Conservation (phyloP, 176 grass and related monocot species). For the Carex kokanica region DNA sequence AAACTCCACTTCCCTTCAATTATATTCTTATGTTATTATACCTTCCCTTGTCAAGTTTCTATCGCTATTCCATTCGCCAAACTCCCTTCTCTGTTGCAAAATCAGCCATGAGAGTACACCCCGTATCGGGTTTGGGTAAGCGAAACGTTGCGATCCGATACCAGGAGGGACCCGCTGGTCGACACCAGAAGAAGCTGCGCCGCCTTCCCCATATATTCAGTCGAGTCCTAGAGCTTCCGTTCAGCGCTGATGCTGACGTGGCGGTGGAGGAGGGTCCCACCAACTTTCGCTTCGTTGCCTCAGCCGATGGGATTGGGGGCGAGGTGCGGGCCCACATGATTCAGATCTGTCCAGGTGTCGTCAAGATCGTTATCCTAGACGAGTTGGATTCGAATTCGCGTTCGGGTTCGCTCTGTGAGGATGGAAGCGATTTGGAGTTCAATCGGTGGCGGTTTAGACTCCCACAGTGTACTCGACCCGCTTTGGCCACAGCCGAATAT, state of each 20-base stretch:
- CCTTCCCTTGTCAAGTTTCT: not conserved
- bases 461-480: conserved; percentile 68
- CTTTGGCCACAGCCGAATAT: conserved; percentile 80
- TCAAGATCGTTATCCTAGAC: conserved; percentile 70
- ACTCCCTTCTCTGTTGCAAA: not conserved
- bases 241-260: conserved; percentile 83
- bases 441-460: conserved; percentile 85
- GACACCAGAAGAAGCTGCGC: conserved; percentile 77
- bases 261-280: conserved; percentile 60
- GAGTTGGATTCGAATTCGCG: conserved; percentile 15
- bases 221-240: conserved; percentile 90
- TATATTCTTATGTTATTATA: not conserved
- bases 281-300: conserved; percentile 76
- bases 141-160: conserved; percentile 38
- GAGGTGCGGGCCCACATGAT: conserved; percentile 61
- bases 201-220: conserved; percentile 94
- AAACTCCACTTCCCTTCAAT: conserved; percentile 13
- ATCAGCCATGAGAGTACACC: conserved; percentile 43
- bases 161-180: not conserved
- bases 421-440: conserved; percentile 54
- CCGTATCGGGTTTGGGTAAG: conserved; percentile 35
- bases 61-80: not conserved
- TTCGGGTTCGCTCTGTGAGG: not conserved
- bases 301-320: conserved; percentile 38
- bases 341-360: conserved; percentile 88